Evolutionary conservation across 257 asterid genomes (phyloP), one percentile per base, ranked within the genome.

Genomic region (Ajuga chamaepitys): DNA sequence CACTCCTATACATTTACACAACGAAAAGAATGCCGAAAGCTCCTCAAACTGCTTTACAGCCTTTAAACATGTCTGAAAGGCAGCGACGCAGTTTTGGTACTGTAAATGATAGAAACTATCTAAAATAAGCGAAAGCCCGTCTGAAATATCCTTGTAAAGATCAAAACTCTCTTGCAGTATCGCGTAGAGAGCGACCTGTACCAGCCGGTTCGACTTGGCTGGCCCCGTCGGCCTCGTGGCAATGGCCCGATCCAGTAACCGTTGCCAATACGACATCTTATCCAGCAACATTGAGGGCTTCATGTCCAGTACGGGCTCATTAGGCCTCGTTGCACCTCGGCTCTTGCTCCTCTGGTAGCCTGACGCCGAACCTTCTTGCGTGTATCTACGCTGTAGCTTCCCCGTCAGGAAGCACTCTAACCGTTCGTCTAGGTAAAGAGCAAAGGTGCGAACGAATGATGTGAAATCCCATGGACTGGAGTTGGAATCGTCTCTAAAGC

Each of bases 381-480:
- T 75, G 57, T 77, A 83, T 20, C 89, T 64, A 3, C 87, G 70
- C 47, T 85, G 97, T 2, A 90, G 78, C 71, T 90, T 88, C 46
- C 97, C 95, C 0, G 89, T 89, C 1, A 89, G 82, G 30, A 85
- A 90, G 72, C 93, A 90, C 56, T 90, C 97, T 11, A 90, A 61
- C 9, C 96, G 86, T 74, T 88, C 95, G 24, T 90, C 97, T 4
- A 90, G 84, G 54, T 85, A 90, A 5, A 90, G 88, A 9, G 95
- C 92, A 22, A 90, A 83, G 0, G 89, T 90, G n/a, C 97, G 79
- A 11, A 90, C 83, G n/a, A 87, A 90, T 5, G 97, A 81, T 0
- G 95, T 85, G 79, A 78, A 89, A 74, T 90, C 92, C 97, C 95
- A 90, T 0, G 97, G 96, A 42, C 89, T 85, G 0, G 95, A 85